Evolutionary conservation across 2,329 filamentous ascomycete species (phyloP), one percentile per base, ranked within the genome.

Genomic region (Colletotrichum sp.): DNA sequence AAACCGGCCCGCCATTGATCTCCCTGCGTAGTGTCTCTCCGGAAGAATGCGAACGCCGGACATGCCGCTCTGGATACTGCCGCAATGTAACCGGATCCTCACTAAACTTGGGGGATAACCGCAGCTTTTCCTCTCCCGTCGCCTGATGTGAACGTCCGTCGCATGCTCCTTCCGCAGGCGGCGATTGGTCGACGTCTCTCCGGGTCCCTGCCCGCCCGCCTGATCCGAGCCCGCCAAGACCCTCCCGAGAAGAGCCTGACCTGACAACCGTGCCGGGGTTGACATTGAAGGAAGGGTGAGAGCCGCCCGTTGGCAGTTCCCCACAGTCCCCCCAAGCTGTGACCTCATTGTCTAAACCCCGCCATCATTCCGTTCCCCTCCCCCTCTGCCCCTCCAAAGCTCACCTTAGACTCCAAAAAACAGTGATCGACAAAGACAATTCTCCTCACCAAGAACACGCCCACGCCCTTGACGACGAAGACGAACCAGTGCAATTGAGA

Each of bases 301-400:
- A 21, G 48, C 18, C 55, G 32, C 36, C 69, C 56, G 56, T 56
- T 28, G 15, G 43, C 4, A 24, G 30, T 55, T 38, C 70, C 48
- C 73, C 73, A 75, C 70, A 65, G 24, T 67, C 21, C 26, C 62
- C 62, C 38, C 32, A 36, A 56, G 64, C 48, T 52, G 70, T 76
- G 73, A 73, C 70, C 62, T 75, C 73, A 73, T 73, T 38, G 55
- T 52, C 55, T 58, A 64, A 21, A 38, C 69, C 73, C 73, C 70
- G 70, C 73, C 73, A 66, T 76, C 28, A 24, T 66, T 43, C 38
- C 30, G n/a, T 15, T 36, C 68, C 68, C 24, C 58, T 56, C 30
- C 26, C 26, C 48, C 38, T 38, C 32, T 67, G 36, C 69, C 56
- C 69, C 73, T 68, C 73, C 56, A 56, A 67, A 62, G 38, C 32